Percentiles rank a stretch among this genome's conserved stretches.
phyloP scores from a whole-genome alignment of 2,329 filamentous ascomycete genomes.

The Talaromyces sp. region DNA sequence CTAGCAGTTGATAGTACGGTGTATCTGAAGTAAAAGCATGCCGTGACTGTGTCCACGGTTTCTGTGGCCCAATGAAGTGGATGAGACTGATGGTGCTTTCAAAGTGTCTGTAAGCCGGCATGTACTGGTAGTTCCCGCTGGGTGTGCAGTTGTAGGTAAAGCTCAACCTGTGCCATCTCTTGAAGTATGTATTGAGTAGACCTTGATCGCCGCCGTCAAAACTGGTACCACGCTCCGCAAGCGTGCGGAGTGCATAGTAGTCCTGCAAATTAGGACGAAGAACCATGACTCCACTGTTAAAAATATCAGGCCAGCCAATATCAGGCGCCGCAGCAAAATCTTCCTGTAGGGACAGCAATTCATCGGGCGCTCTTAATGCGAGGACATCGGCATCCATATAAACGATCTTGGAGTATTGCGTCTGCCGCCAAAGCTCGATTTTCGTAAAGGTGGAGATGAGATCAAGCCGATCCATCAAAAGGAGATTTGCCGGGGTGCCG shows the following conservation, averaged over 20 bases:
- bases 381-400: conserved; percentile 95
- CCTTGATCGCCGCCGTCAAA: conserved; percentile 98
- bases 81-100: conserved; percentile 85
- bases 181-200: conserved; percentile 91
- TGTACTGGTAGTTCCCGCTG: conserved; percentile 94
- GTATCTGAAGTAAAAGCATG: conserved; percentile 33
- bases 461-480: conserved; percentile 87
- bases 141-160: conserved; percentile 98
- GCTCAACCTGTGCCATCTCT: conserved; percentile 78
- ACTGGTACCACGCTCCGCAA: conserved; percentile 83
- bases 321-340: conserved; percentile 77
- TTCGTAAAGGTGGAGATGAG: conserved; percentile 94
- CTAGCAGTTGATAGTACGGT: conserved; percentile 75
- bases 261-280: conserved; percentile 81
- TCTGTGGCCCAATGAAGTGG: conserved; percentile 89
- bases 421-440: conserved; percentile 88
- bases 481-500: conserved; percentile 73
- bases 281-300: conserved; percentile 98
- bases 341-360: conserved; percentile 71
- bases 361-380: conserved; percentile 85
- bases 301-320: conserved; percentile 96
- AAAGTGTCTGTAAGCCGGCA: conserved; percentile 91
- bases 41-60: conserved; percentile 75
- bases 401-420: conserved; percentile 85
- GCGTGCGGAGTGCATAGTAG: conserved; percentile 77